A percentile compares a stretch with the other conserved stretches of the same genome.
phyloP scores from a whole-genome alignment of 2,329 filamentous ascomycete species.

The Daldinia sp. region DNA sequence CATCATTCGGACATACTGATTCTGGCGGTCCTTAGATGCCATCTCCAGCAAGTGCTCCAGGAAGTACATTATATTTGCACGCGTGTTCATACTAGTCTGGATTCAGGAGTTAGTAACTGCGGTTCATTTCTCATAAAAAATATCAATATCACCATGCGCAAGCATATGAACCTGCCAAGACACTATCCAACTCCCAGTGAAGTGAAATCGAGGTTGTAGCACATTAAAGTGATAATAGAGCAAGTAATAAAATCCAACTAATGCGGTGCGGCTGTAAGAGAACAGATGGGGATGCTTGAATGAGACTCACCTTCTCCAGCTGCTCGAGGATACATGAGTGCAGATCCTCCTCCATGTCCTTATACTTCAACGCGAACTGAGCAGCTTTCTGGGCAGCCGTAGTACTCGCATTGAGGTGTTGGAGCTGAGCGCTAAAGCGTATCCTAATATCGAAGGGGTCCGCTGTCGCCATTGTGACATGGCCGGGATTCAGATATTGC shows the following conservation, averaged over 20 bases:
- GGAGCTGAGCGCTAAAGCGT: conserved; percentile 91
- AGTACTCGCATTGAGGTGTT: conserved; percentile 90
- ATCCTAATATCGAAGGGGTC: conserved; percentile 99
- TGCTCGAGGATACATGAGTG: conserved; percentile 98
- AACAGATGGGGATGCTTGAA: not conserved
- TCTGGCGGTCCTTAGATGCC: conserved; percentile 79
- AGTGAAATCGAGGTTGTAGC: not conserved
- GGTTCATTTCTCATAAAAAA: not conserved
- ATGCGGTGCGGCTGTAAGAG: not conserved
- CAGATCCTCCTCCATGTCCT: conserved; percentile 95
- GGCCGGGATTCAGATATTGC: not conserved
- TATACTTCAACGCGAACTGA: conserved; percentile 92
- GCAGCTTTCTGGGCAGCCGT: conserved; percentile 92
- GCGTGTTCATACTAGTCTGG: conserved; percentile 93
- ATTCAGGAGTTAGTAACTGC: conserved; percentile 14
- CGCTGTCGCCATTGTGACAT: conserved; percentile 64
- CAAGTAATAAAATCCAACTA: not conserved
- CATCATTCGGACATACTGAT: conserved; percentile 92
- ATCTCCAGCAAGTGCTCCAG: conserved; percentile 94
- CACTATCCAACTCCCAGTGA: not conserved
- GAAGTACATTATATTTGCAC: conserved; percentile 99
- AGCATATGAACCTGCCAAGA: not conserved
- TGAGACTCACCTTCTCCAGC: conserved; percentile 76
- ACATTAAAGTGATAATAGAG: too few relatives aligned
- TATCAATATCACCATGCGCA: not conserved